Conservation (phyloP, 148 eudicot species). For the Vaccinium corymbosum region DNA sequence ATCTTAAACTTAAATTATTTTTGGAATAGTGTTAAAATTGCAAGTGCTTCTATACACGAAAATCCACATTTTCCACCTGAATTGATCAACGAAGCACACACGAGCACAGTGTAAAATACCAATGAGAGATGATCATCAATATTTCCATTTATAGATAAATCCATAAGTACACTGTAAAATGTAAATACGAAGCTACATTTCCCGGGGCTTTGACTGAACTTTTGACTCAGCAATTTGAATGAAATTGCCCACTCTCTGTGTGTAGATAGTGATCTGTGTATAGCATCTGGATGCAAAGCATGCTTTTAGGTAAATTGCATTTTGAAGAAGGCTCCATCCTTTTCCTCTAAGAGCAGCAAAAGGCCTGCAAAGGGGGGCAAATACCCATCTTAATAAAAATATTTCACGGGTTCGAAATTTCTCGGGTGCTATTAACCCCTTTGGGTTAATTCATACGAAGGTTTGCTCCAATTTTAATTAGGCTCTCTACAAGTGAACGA, state of each 20-base stretch:
- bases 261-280: not conserved
- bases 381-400: not conserved
- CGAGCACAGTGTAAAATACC: not conserved
- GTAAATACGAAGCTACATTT: not conserved
- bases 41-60: no score
- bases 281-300: not conserved
- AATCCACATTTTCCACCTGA: not conserved
- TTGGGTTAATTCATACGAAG: no score
- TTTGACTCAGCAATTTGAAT: not conserved
- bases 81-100: not conserved
- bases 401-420: not conserved
- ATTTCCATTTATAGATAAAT: not conserved
- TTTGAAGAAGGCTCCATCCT: not conserved
- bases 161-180: not conserved
- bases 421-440: no score
- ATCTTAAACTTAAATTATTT: no score
- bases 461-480: no score
- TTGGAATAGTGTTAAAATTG: no score
- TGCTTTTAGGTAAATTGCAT: not conserved
- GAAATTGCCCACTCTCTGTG: not conserved
- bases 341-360: conserved; percentile 6
- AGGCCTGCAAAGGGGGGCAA: not conserved
- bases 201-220: not conserved
- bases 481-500: no score
- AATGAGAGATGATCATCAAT: not conserved